phyloP scores from a whole-genome alignment of 495 filamentous ascomycete genomes.

The Recurvomyces mirabilis region DNA sequence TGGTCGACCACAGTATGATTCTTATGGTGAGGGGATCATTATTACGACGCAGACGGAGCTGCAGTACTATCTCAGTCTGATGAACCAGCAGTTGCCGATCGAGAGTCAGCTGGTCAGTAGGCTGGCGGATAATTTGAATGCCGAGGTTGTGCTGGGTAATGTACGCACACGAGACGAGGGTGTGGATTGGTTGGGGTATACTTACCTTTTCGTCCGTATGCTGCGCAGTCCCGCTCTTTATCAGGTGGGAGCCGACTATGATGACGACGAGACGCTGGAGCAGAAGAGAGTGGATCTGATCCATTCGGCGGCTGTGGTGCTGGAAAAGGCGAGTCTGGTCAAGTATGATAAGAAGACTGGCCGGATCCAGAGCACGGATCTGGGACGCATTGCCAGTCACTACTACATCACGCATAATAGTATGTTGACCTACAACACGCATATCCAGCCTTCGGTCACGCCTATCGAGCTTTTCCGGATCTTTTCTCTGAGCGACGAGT shows the following conservation, averaged over 20 bases:
- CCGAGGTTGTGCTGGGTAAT: constrained; percentile 91
- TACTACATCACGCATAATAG: constrained; percentile 97
- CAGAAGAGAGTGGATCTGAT: constrained; percentile 95
- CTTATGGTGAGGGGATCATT: constrained; percentile 95
- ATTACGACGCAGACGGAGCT: constrained; percentile 92
- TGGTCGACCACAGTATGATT: constrained; percentile 92
- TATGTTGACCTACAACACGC: constrained; percentile 91
- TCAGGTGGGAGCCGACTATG: constrained; percentile 89
- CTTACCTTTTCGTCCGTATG: constrained; percentile 97
- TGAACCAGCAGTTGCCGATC: constrained; percentile 96
- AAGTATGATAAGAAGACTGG: constrained; percentile 95
- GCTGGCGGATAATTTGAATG: constrained; percentile 92
- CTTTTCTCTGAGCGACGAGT: constrained; percentile 95
- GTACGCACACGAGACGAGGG: constrained; percentile 88
- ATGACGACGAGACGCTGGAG: constrained; percentile 80
- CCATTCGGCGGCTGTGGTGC: constrained; percentile 78
- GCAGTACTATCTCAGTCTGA: constrained; percentile 88
- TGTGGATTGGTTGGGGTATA: constrained; percentile 97
- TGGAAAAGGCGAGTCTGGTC: constrained; percentile 78
- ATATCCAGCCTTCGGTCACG: constrained; percentile 84
- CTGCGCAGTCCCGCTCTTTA: constrained; percentile 90
- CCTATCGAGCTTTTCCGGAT: constrained; percentile 92
- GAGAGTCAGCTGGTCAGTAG: constrained; percentile 92
- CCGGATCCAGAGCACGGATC: constrained; percentile 79
- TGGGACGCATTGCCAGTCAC: constrained; percentile 89